Evolutionary conservation across 352 stramenopile species (phyloP).

Genomic region (Phytopythium vexans): DNA sequence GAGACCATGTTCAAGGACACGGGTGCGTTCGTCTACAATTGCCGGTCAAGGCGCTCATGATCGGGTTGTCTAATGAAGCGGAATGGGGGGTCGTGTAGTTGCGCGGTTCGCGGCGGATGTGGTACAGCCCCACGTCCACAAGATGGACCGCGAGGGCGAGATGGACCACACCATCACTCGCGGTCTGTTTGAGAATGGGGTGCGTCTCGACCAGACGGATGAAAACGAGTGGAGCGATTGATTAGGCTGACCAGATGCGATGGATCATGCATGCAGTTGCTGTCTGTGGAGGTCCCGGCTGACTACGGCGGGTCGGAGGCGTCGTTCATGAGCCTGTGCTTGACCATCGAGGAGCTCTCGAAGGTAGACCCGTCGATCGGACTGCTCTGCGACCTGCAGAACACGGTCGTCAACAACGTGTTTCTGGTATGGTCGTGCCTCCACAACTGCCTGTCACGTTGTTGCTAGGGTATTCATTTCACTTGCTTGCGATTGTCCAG

Average conservation of each 20-base stretch:
- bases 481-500: slow-evolving; percentile 14
- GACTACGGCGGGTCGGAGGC: slow-evolving; percentile 91
- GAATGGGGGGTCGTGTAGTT: slow-evolving; percentile 25
- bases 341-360: slow-evolving; percentile 96
- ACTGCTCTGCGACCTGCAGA: slow-evolving; percentile 95
- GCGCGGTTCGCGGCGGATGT: slow-evolving; percentile 83
- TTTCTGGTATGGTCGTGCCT: slow-evolving; percentile 55
- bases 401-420: slow-evolving; percentile 95
- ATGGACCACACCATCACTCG: slow-evolving; percentile 90
- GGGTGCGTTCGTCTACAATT: slow-evolving; percentile 8
- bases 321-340: slow-evolving; percentile 93
- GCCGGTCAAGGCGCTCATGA: background rate
- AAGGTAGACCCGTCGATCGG: slow-evolving; percentile 94
- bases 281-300: slow-evolving; percentile 95
- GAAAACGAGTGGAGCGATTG: too few species aligned
- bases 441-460: background rate
- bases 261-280: slow-evolving; percentile 45
- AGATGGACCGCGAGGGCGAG: slow-evolving; percentile 91
- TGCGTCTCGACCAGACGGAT: slow-evolving; percentile 7
- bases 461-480: background rate
- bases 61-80: background rate
- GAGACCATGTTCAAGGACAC: slow-evolving; percentile 73
- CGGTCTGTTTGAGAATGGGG: slow-evolving; percentile 90
- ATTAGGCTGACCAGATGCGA: too few species aligned
- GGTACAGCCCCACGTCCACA: slow-evolving; percentile 84